A percentile compares a stretch with the other conserved stretches of the same genome.
Evolutionary conservation across 176 grass and related monocot genomes (phyloP).

Genomic region (Musa acuminata): DNA sequence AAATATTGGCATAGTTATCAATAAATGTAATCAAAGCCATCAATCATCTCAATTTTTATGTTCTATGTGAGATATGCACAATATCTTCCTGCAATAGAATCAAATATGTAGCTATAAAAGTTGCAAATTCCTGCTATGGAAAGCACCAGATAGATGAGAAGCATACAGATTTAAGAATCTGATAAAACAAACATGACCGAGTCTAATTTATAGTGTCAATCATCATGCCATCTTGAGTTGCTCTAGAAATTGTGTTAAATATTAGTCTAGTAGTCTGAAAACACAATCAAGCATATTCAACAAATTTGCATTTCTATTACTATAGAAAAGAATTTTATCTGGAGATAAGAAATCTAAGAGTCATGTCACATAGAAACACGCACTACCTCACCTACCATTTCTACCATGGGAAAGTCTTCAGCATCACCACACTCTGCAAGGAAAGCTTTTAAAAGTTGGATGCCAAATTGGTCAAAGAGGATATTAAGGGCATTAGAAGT

Average conservation of each 20-base stretch:
- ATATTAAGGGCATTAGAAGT: constrained; percentile 36
- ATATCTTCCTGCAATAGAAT: no score
- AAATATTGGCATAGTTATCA: no score
- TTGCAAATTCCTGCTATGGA: no score
- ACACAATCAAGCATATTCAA: background rate
- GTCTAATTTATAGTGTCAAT: no score
- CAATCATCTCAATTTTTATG: no score
- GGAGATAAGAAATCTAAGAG: background rate
- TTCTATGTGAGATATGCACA: no score
- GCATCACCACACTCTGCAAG: constrained; percentile 47
- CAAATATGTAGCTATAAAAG: no score
- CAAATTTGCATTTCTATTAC: background rate
- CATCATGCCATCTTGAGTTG: background rate
- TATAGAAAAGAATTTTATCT: background rate
- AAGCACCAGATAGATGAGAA: no score
- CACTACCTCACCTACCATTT: constrained; percentile 67
- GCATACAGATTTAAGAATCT: no score
- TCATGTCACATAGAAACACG: background rate
- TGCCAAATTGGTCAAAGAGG: constrained; percentile 53
- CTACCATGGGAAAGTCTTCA: constrained; percentile 53
- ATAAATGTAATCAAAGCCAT: no score
- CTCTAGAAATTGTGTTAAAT: background rate
- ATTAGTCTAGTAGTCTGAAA: no score
- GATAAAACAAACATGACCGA: no score
- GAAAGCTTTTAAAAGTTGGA: constrained; percentile 49